Conservation (phyloP, 2,329 filamentous ascomycete species). For the Fusarium avenaceum region DNA sequence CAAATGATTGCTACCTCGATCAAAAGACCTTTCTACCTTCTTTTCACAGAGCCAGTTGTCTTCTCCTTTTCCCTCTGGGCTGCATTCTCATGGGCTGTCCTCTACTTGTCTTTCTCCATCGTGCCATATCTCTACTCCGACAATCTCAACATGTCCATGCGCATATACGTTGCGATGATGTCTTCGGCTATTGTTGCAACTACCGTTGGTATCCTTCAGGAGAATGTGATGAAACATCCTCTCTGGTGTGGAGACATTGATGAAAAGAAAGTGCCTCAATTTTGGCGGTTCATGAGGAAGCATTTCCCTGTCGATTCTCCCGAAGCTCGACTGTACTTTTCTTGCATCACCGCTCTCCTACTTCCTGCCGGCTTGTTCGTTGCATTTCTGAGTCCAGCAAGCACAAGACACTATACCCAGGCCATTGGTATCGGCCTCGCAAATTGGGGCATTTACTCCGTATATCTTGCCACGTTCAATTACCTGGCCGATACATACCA, state of each 20-base stretch:
- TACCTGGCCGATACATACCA: constrained; percentile 92
- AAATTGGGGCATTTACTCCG: constrained; percentile 86
- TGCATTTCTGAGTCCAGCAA: constrained; percentile 50
- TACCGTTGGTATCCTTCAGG: constrained; percentile 77
- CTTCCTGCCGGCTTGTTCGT: constrained; percentile 83
- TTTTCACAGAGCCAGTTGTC: constrained; percentile 82
- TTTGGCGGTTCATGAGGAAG: constrained; percentile 63
- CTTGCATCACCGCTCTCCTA: constrained; percentile 80
- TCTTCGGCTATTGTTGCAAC: constrained; percentile 76
- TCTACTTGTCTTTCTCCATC: constrained; percentile 87
- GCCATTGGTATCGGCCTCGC: constrained; percentile 77
- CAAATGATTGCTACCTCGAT: constrained; percentile 81
- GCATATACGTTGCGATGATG: constrained; percentile 80
- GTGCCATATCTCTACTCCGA: constrained; percentile 81
- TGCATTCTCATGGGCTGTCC: constrained; percentile 87
- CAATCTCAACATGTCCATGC: constrained; percentile 75
- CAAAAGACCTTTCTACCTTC: constrained; percentile 81
- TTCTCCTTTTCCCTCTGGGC: constrained; percentile 93
- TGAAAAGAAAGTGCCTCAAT: constrained; percentile 46
- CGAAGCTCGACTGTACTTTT: constrained; percentile 86
- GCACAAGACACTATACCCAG: constrained; percentile 47
- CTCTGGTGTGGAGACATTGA: constrained; percentile 50
- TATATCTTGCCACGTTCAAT: constrained; percentile 92
- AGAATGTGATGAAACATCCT: constrained; percentile 69
- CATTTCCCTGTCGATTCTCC: constrained; percentile 69